phyloP scores from a whole-genome alignment of 345 rosid genomes.

The Populus deltoides region DNA sequence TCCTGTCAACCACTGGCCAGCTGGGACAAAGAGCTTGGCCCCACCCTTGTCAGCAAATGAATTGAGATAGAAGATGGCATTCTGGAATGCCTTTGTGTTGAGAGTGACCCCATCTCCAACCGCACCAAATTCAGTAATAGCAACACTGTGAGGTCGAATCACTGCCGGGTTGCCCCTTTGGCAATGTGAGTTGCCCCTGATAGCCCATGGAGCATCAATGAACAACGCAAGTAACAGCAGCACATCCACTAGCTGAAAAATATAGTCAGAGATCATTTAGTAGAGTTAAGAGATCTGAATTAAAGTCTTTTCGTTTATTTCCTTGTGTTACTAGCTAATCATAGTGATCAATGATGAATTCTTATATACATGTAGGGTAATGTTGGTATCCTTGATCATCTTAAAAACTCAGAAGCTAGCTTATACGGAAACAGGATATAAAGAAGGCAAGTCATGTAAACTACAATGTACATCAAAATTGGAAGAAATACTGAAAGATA shows the following conservation, averaged over 20 bases:
- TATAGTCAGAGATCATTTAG: not conserved
- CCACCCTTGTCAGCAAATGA: slow-evolving; percentile 96
- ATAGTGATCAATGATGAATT: not conserved
- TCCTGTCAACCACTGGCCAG: slow-evolving; percentile 96
- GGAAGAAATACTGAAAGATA: slow-evolving; percentile 14
- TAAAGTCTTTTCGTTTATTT: not conserved
- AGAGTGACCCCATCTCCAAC: slow-evolving; percentile 94
- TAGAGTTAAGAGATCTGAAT: not conserved
- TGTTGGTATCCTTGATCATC: not conserved
- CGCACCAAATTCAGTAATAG: slow-evolving; percentile 97
- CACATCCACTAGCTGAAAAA: slow-evolving; percentile 65
- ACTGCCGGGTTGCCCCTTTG: slow-evolving; percentile 34
- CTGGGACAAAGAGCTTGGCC: slow-evolving; percentile 94
- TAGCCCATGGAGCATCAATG: slow-evolving; percentile 44
- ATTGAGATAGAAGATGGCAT: slow-evolving; percentile 95
- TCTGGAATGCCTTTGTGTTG: slow-evolving; percentile 96
- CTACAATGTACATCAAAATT: slow-evolving; percentile 6
- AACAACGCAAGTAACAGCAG: slow-evolving; percentile 61
- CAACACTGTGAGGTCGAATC: slow-evolving; percentile 87
- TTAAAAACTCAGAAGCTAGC: slow-evolving; percentile 11
- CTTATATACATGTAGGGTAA: not conserved
- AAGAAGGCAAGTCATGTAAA: slow-evolving; percentile 9
- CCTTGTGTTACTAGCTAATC: not conserved
- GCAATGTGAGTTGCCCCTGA: slow-evolving; percentile 55
- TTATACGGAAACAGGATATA: not conserved